Conservation (phyloP, 768 basidiomycete genomes). For the Tulasnella sp. region DNA sequence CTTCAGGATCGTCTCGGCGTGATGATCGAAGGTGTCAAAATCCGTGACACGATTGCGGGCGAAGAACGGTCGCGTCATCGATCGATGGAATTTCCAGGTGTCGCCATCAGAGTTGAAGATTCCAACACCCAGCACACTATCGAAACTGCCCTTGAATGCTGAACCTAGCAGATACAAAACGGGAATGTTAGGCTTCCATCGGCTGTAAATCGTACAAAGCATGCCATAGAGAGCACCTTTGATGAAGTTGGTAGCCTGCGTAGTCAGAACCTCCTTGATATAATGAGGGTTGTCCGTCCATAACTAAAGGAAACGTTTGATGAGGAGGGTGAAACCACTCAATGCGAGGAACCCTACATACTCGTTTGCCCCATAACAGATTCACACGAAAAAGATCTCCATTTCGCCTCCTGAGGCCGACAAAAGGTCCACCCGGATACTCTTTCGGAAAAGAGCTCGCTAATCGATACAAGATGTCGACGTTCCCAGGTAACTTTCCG, state of each 20-base stretch:
- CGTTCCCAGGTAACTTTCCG: constrained; percentile 25
- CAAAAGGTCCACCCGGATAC: constrained; percentile 27
- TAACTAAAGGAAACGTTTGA: neutral
- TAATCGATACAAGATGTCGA: constrained; percentile 26
- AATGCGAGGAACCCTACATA: neutral
- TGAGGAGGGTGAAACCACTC: no score
- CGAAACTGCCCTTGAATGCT: no score
- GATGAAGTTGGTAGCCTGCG: no score
- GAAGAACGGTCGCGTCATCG: constrained; percentile 65
- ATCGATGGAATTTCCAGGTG: constrained; percentile 65
- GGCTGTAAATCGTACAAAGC: no score
- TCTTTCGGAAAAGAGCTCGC: constrained; percentile 21
- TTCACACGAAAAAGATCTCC: constrained; percentile 23
- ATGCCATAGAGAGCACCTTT: no score
- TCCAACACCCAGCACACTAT: constrained; percentile 28
- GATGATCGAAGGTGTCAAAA: constrained; percentile 51
- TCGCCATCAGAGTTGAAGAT: constrained; percentile 44
- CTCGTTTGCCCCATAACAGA: constrained; percentile 13
- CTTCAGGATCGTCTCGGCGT: constrained; percentile 37
- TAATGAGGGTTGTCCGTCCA: neutral
- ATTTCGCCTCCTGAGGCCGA: constrained; percentile 21
- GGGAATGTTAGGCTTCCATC: no score
- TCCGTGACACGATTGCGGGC: constrained; percentile 47
- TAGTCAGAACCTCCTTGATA: no score
- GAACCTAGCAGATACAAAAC: no score